Percentiles rank a stretch among this genome's conserved stretches.
These are phyloP conservation scores for Dendrobium officinale DNA, from an alignment of 106 monocot species.

Conservation along the genomic window DNA sequence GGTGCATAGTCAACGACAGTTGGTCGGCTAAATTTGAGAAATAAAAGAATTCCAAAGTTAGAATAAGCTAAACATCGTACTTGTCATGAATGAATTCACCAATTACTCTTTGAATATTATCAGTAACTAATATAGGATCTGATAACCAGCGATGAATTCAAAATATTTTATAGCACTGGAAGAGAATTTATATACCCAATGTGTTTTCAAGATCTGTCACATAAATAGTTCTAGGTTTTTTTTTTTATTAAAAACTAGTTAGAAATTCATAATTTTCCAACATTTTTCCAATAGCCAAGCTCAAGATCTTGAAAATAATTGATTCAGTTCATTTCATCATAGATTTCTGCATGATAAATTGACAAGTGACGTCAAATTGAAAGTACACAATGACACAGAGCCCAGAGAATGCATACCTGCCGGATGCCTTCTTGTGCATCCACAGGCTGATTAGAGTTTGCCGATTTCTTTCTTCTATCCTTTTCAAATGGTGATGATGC, in stretches of 20 bases:
- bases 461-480: constrained; percentile 20
- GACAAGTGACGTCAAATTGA: background rate
- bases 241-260: background rate
- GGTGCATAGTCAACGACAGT: no score
- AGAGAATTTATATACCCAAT: background rate
- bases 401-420: constrained; percentile 38
- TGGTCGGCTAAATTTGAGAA: no score
- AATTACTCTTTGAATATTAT: background rate
- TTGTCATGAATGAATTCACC: background rate
- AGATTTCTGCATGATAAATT: background rate
- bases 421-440: constrained; percentile 79
- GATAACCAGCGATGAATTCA: background rate
- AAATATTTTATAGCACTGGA: background rate
- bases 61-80: background rate
- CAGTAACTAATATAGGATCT: background rate
- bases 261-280: background rate
- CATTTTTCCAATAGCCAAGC: background rate
- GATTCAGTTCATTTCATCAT: background rate
- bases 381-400: background rate
- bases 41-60: background rate
- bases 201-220: background rate
- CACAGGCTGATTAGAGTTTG: constrained; percentile 76
- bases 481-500: constrained; percentile 20
- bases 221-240: background rate
- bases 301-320: background rate